Base-by-base conservation (phyloP, 768 basidiomycete genomes). In the Mycena galopus region DNA sequence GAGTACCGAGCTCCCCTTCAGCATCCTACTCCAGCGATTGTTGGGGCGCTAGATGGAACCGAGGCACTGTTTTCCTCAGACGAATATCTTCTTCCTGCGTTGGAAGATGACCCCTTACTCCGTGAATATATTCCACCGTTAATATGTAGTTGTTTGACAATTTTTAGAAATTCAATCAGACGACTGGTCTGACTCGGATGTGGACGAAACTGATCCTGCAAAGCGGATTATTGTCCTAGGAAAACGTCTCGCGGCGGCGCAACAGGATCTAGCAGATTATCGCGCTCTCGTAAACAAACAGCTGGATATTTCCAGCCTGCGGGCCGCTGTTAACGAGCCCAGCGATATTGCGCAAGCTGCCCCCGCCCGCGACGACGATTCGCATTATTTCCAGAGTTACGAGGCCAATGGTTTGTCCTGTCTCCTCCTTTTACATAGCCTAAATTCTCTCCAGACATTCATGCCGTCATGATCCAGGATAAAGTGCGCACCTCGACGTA, bases 381-480 rank as follows among this genome's bases (percentile, higher is more conserved):
- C 94, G 0, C 95, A 98, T 78, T 98, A 98, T 82, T 99, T 98
- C 82, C 87, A 94, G 66, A 94, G 93, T 71, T 98, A 99, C 77
- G 93, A 88, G 29, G 91, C 91, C 72, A 97, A 97, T 73, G 97
- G 96, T 96, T 65, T 14, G 81, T 76, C 53, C 44, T 5, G 44
- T 4, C 3, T 17, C 30, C 29, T 16, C 47, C 67, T 37, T 69
- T 59, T 11, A 35, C 25, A 30, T 1, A 17, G 6, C 65, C n/a
- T 71, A 63, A 55, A 7, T 10, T 11, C 35, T 64, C 30, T 33
- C 21, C 77, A 96, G 96, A 98, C 75, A 97, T 98, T 60, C 97
- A 99, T 79, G 94, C 96, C 33, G 89, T 96, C 72, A 99, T 99
- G 97, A 94, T 99, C 68, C 93, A 95, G 78, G 97, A 99, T 79